Percentiles rank a stretch among this genome's conserved stretches.
These are phyloP conservation scores for Trametes coccinea DNA, from an alignment of 768 basidiomycete species.

Conservation along the genomic window DNA sequence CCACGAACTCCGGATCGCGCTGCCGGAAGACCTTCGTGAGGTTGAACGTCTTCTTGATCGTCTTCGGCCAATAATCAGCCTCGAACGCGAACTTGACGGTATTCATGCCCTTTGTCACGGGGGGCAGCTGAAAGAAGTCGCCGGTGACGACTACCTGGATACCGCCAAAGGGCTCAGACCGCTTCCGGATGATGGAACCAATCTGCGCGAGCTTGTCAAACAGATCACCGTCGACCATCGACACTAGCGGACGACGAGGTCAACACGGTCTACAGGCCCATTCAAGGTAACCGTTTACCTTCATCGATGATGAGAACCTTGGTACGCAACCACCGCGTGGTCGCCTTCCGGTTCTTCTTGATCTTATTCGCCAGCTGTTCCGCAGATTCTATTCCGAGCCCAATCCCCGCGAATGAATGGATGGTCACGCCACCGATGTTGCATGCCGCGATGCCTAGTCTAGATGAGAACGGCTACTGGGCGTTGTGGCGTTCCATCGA, in stretches of 20 bases:
- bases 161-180: conserved; percentile 81
- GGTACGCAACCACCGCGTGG: conserved; percentile 77
- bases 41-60: conserved; percentile 83
- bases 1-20: conserved; percentile 75
- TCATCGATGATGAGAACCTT: conserved; percentile 85
- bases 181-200: conserved; percentile 63
- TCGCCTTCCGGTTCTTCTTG: conserved; percentile 82
- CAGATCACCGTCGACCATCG: conserved; percentile 93
- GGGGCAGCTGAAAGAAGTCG: conserved; percentile 98
- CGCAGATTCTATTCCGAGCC: conserved; percentile 69
- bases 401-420: conserved; percentile 95
- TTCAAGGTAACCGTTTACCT: conserved; percentile 42
- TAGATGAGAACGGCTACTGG: background rate
- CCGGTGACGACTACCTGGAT: conserved; percentile 96
- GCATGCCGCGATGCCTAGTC: conserved; percentile 86
- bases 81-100: conserved; percentile 89
- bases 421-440: conserved; percentile 96
- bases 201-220: conserved; percentile 88
- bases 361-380: conserved; percentile 66
- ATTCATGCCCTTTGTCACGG: conserved; percentile 66
- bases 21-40: conserved; percentile 96
- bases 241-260: conserved; percentile 54
- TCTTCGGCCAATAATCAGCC: conserved; percentile 71
- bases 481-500: background rate
- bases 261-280: background rate